Conservation (phyloP, 2,329 filamentous ascomycete genomes). For the Tolypocladium album region DNA sequence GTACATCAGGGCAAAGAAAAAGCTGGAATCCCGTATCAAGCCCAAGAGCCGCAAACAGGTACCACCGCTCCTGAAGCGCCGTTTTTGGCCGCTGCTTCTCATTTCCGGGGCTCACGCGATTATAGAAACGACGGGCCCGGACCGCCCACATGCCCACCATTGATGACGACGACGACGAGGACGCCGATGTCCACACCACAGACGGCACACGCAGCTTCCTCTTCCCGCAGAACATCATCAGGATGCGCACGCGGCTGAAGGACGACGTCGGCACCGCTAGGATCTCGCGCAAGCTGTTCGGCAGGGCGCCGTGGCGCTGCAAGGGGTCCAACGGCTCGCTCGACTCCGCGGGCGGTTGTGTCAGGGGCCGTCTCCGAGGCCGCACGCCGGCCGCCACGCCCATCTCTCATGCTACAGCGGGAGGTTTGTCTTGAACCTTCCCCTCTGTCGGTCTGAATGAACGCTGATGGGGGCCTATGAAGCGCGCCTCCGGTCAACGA, state of each 20-base stretch:
- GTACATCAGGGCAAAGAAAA: constrained; percentile 12
- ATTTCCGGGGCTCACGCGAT: background rate
- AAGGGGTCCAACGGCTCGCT: constrained; percentile 26
- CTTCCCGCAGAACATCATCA: constrained; percentile 10
- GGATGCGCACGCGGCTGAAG: constrained; percentile 17
- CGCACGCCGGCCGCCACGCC: constrained; percentile 21
- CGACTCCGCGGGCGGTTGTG: constrained; percentile 29
- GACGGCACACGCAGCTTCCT: constrained; percentile 7
- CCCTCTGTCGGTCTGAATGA: no score
- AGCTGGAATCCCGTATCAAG: constrained; percentile 12
- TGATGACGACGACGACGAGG: constrained; percentile 7
- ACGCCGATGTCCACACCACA: constrained; percentile 1
- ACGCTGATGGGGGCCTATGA: background rate
- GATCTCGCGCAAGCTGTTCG: constrained; percentile 26
- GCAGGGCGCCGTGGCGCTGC: constrained; percentile 27
- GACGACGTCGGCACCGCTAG: constrained; percentile 17
- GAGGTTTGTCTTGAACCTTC: background rate
- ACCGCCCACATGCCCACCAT: background rate
- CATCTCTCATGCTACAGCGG: constrained; percentile 6
- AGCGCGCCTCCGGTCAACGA: constrained; percentile 7
- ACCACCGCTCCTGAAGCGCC: background rate
- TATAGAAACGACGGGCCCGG: background rate
- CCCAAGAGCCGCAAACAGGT: constrained; percentile 8
- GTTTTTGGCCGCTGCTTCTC: background rate
- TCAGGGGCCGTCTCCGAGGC: constrained; percentile 27